Conservation (phyloP, 1,284 basidiomycete species). For the Cutaneotrichosporon sp. region DNA sequence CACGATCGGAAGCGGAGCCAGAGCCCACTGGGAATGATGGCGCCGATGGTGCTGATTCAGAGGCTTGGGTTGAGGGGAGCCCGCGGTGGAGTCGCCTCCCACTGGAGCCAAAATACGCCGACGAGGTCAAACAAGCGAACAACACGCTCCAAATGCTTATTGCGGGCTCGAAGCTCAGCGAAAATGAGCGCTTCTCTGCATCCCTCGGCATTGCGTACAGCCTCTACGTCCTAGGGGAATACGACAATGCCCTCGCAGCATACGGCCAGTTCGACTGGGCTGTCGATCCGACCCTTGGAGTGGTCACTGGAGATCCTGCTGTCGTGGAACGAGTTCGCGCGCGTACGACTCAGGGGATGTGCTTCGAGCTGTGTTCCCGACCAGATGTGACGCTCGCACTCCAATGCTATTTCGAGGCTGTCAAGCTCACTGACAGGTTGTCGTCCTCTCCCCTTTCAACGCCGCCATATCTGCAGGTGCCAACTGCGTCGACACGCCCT, state of each 20-base stretch:
- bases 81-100: constrained; percentile 27
- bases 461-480: constrained; percentile 27
- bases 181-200: constrained; percentile 34
- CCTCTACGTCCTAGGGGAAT: constrained; percentile 65
- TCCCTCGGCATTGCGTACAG: constrained; percentile 66
- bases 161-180: constrained; percentile 4
- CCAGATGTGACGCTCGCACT: constrained; percentile 27
- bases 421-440: constrained; percentile 22
- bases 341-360: constrained; percentile 46
- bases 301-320: constrained; percentile 45
- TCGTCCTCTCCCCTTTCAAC: constrained; percentile 16
- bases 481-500: constrained; percentile 9
- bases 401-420: constrained; percentile 28
- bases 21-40: neutral
- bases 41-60: neutral
- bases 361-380: constrained; percentile 24
- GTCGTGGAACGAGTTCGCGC: constrained; percentile 48
- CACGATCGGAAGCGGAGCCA: too few relatives aligned
- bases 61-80: constrained; percentile 3
- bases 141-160: constrained; percentile 19
- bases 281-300: constrained; percentile 23
- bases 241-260: constrained; percentile 59
- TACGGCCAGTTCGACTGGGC: constrained; percentile 58
- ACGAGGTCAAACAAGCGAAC: constrained; percentile 13
- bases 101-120: neutral